Evolutionary conservation across 2,329 filamentous ascomycete species (phyloP), one percentile per base, ranked within the genome.

Genomic region (Periglandula ipomoeae): DNA sequence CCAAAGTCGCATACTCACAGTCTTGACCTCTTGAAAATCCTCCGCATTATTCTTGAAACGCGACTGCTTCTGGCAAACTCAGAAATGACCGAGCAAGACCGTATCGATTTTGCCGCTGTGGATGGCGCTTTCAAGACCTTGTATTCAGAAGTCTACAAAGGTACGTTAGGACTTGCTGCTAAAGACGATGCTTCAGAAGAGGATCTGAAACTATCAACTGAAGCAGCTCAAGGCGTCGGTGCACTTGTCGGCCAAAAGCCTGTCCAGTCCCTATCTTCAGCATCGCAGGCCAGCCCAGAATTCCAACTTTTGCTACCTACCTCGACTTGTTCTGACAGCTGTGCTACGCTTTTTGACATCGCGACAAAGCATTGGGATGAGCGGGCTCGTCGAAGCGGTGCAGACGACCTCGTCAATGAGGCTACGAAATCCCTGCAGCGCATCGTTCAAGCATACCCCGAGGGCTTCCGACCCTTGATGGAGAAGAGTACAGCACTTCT

Each of bases 31-130:
- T 56, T 80, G 2, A 69, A 70, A 17, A 63, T 81, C 2, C 55
- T 80, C 5, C 73, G 75, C 46, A 72, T 75, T 1, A 60, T 79
- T 7, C 61, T 81, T 20, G 72, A 72, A 52, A 69, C 71, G 2
- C 65, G 74, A 3, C 58, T 70, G 26, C 55, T 70, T 3, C 60
- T 76, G 2, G 59, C 68, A 10, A 60, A 64, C 13, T 52, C 55
- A 5, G 55, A 59, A 1, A 60, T 68, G 55, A 60, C 58, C 3
- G 54, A 52, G n/a, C 64, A 63, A 37, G 72, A 68, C 22, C 65
- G 61, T 42, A 59, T 57, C 32, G 65, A 62, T 39, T 73, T 70
- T 55, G 61, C 59, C 41, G 59, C 59, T 35, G 61, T 65, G 17
- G 66, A 65, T 47, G 47, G 54, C 2, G 61, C 61, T 52, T 71